Evolutionary conservation across 169 alveolate genomes (phyloP).

Genomic region (Theileria parva): DNA sequence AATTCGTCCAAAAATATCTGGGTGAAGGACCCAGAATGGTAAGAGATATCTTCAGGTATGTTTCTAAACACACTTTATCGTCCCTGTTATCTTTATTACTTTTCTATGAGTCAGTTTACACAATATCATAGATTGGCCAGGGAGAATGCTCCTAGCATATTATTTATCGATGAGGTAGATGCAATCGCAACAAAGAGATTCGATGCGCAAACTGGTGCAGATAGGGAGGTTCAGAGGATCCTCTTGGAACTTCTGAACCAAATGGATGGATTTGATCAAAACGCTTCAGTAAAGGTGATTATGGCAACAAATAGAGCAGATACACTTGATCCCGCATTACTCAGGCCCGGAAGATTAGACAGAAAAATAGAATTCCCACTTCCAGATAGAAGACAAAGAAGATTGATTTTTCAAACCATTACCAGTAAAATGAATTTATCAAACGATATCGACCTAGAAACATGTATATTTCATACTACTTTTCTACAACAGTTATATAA

Average conservation of each 20-base stretch:
- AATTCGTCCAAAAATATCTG: conserved; percentile 97
- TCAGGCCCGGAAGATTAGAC: conserved; percentile 97
- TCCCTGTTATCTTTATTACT: neutral
- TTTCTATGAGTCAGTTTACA: neutral
- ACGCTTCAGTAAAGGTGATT: conserved; percentile 93
- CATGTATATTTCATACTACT: conserved; percentile 68
- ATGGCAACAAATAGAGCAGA: conserved; percentile 99
- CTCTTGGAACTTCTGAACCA: conserved; percentile 94
- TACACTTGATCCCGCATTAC: conserved; percentile 97
- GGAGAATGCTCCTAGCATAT: conserved; percentile 96
- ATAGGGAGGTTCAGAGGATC: conserved; percentile 97
- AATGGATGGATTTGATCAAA: conserved; percentile 99
- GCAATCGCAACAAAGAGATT: conserved; percentile 96
- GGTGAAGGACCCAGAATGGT: conserved; percentile 99
- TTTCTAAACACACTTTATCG: conserved; percentile 74
- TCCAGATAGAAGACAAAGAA: conserved; percentile 97
- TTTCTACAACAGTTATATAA: neutral
- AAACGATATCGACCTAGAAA: conserved; percentile 97
- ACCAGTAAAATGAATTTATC: conserved; percentile 97
- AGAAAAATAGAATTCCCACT: conserved; percentile 97
- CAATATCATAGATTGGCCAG: conserved; percentile 77
- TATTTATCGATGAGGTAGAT: conserved; percentile 98
- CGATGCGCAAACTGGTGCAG: conserved; percentile 98
- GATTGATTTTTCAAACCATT: conserved; percentile 91
- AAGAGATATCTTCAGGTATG: conserved; percentile 91